Evolutionary conservation across 495 filamentous ascomycete species (phyloP).

Genomic region (Parmelia sp.): DNA sequence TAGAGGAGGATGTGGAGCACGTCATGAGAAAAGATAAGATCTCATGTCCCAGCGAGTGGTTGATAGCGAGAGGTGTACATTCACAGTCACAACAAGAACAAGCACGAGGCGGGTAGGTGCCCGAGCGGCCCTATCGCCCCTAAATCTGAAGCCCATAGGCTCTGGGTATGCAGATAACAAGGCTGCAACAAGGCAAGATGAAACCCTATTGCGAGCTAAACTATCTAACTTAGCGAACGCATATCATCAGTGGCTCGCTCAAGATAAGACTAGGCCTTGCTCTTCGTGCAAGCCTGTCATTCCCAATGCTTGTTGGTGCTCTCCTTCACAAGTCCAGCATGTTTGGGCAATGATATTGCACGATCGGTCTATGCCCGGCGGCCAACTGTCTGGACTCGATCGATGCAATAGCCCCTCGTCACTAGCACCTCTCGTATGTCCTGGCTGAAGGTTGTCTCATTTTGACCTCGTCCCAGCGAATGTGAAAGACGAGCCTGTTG

Average conservation of each 20-base stretch:
- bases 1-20: conserved; percentile 8
- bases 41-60: conserved; percentile 6
- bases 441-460: not conserved
- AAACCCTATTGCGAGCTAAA: not conserved
- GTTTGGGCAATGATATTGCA: not conserved
- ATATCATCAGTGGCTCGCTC: not conserved
- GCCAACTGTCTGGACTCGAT: not conserved
- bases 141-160: not conserved
- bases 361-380: not conserved
- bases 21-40: conserved; percentile 18
- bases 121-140: not conserved
- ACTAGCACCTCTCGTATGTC: not conserved
- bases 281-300: not conserved
- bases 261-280: not conserved
- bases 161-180: not conserved
- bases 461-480: not conserved
- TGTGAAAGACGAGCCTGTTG: not conserved
- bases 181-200: conserved; percentile 6
- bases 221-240: not conserved
- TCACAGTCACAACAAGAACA: not conserved
- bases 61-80: conserved; percentile 10
- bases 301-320: not conserved
- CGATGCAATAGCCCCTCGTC: not conserved
- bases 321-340: not conserved
- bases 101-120: not conserved